Evolutionary conservation across 768 basidiomycete genomes (phyloP), one percentile per base, ranked within the genome.

Genomic region (Strobilomyces dryophilus): DNA sequence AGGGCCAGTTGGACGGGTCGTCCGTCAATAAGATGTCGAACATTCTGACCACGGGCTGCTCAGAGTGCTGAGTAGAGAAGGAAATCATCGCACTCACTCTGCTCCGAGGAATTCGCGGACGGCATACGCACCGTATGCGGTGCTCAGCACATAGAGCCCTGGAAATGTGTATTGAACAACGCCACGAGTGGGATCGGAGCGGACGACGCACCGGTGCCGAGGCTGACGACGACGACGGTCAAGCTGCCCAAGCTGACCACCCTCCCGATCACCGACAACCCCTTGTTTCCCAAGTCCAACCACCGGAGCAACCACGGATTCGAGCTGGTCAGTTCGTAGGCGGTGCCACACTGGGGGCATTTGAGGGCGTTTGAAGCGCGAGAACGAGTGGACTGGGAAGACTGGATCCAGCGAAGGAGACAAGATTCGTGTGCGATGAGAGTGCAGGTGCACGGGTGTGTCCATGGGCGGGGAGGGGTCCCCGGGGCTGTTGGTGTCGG

Each of bases 361-460:
- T 89, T 87, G 55, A 89, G 76, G 0, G 87, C 86, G 62, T 87
- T 85, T 18, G 60, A 52, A 1, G 77, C 69, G 27, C 80, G 76
- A 9, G 83, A 79, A 10, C 74, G 68, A 44, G 74, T 82, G 21
- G 77, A 73, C 59, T 91, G 85, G 4, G 87, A 80, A 17, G 85
- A 76, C 54, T 83, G 79, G 36, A 92, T 88, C 89, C 89, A 92
- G 57, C 83, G 80, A 31, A 90, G 76, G 15, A 92, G 79, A 70
- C 89, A 92, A 0, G 80, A 71, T 64, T 91, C 87, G 67, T 91
- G 89, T 3, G 89, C 89, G 37, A 92, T 73, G 36, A 92, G 78
- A 0, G 89, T 89, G 62, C 89, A 92, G 44, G 72, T 82, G 67
- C 89, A 92, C 3, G 89, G 89, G 60, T 92, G 89, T 0, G 82